Evolutionary conservation across 2,329 filamentous ascomycete species (phyloP), one percentile per base, ranked within the genome.

Genomic region (Ophiocordyceps unilateralis): DNA sequence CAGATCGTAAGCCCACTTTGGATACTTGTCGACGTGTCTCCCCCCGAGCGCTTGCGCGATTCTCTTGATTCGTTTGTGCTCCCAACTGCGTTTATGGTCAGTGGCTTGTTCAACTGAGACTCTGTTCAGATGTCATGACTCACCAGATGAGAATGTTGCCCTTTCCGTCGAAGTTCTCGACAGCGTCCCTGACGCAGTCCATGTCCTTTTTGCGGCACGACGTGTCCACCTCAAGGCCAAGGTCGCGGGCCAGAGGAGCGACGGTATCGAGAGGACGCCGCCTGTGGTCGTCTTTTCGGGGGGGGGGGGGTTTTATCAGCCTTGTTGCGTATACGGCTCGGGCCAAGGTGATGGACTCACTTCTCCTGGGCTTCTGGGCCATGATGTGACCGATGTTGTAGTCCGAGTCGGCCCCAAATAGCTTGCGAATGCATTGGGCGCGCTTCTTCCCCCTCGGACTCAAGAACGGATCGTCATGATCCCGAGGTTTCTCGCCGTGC

Each of bases 401-500:
- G 1, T 42, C 30, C 0, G 71, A 75, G 14, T 50, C 53, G 0
- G 58, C 53, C 0, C 72, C 70, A 51, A 80, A 80, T 1, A 79
- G 70, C 9, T 49, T 60, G 11, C 69, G 60, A n/a, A 80, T 58
- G 48, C 75, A 78, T 50, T 79, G 69, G 0, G 75, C 70, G 15
- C 76, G 70, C 55, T 74, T 45, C 43, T 65, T 48, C n/a, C 76
- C 76, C 46, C 66, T 51, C 0, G 63, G 49, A 44, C 56, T 73
- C 39, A 79, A 60, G 2, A 73, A 74, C 32, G 39, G 41, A 15
- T 48, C 60, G 15, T 62, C 62, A 42, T 68, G 58, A 4, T 64
- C 63, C 32, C 63, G 55, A 1, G 75, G 74, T 56, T 80, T 80
- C 55, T 80, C 76, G 45, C 75, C 76, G 48, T 80, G 76, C 17